Evolutionary conservation across 2,329 filamentous ascomycete species (phyloP).

Genomic region (Phyllosticta ampelicida): DNA sequence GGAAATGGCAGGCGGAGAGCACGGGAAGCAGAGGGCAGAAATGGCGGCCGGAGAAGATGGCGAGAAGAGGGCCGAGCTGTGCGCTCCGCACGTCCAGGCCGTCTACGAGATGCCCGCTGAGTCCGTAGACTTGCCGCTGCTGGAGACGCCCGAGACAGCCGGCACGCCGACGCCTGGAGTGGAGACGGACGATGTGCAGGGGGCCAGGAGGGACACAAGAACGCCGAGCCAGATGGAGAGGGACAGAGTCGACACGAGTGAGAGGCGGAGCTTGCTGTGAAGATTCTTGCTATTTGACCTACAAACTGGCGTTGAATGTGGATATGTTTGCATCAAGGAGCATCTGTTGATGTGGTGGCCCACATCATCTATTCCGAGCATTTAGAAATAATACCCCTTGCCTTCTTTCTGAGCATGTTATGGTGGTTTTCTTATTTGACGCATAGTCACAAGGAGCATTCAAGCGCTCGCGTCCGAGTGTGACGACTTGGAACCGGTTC

Average conservation of each 20-base stretch:
- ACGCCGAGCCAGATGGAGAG: not conserved
- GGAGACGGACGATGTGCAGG: not conserved
- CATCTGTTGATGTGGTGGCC: no score
- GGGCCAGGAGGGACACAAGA: not conserved
- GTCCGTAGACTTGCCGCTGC: not conserved
- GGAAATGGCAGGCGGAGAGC: not conserved
- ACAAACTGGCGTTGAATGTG: no score
- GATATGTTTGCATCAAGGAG: no score
- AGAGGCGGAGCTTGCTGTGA: not conserved
- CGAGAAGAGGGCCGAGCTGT: not conserved
- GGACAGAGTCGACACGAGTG: not conserved
- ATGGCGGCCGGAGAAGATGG: not conserved
- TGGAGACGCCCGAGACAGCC: conserved; percentile 3
- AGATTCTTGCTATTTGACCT: not conserved
- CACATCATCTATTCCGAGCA: no score
- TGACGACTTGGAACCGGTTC: no score
- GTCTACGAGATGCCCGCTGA: conserved; percentile 8
- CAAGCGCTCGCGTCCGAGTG: no score
- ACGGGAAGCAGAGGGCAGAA: not conserved
- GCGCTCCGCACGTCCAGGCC: not conserved
- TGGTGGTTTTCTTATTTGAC: no score
- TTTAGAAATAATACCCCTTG: no score
- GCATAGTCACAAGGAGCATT: no score
- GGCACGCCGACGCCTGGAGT: not conserved
- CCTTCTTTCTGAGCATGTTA: no score